phyloP scores from a whole-genome alignment of 2,329 filamentous ascomycete species.

The Zasmidium citrigriseum region DNA sequence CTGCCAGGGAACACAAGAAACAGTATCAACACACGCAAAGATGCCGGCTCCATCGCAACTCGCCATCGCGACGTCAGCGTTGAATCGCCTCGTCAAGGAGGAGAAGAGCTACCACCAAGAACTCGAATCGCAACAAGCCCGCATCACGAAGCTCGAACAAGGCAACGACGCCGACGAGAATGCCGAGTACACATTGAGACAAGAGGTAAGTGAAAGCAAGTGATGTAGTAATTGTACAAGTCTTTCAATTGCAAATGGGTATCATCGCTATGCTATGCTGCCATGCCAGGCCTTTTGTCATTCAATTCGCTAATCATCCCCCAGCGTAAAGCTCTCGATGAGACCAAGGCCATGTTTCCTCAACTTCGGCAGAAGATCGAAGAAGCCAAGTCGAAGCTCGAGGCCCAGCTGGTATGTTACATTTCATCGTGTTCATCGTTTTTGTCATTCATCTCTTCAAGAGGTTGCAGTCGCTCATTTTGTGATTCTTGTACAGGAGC shows the following conservation, averaged over 20 bases:
- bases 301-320: conserved; percentile 8
- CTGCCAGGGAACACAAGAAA: neutral
- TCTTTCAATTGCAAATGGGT: conserved; percentile 1
- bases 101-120: conserved; percentile 89
- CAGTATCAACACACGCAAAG: conserved; percentile 13
- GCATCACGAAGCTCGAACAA: conserved; percentile 67
- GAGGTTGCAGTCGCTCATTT: conserved; percentile 9
- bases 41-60: conserved; percentile 81
- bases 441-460: neutral
- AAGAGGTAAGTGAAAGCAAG: conserved; percentile 66
- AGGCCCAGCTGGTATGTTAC: conserved; percentile 70
- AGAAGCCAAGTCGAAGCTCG: conserved; percentile 70
- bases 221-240: neutral
- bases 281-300: neutral
- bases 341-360: conserved; percentile 82
- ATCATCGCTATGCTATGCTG: conserved; percentile 8
- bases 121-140: conserved; percentile 70
- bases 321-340: conserved; percentile 77
- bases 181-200: conserved; percentile 74
- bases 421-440: neutral
- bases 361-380: conserved; percentile 70
- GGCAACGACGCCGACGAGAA: conserved; percentile 64
- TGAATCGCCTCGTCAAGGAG: conserved; percentile 86
- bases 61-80: conserved; percentile 74
- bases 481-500: conserved; percentile 36